Base-by-base conservation (phyloP, 2,329 filamentous ascomycete genomes). In the Malbranchea zuffiana region DNA sequence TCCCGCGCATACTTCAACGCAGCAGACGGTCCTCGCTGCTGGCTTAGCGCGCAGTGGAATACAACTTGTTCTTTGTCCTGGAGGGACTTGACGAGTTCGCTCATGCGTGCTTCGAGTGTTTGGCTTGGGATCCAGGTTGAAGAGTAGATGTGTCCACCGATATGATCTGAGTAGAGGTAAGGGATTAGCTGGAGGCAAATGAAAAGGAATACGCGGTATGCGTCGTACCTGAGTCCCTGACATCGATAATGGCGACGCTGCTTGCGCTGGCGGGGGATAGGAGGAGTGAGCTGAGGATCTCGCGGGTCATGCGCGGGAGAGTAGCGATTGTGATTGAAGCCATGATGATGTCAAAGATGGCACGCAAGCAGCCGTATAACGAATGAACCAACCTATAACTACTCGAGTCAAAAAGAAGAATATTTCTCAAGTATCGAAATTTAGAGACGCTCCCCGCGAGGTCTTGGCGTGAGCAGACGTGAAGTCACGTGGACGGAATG, bases 31-130 rank as follows among this genome's bases (percentile, higher is more conserved):
- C 90, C 90, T 1, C 90, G 72, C 63, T 94, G 82, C 65, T 96
- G 90, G 48, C 81, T 88, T 38, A 96, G 67, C 12, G 83, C 82
- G 61, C 90, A 98, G 64, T 98, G 90, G 59, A 98, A 98, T 1
- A 98, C 75, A 10, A 98, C 85, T 7, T 72, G 80, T 39, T 90
- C 75, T 59, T 85, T 86, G 53, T 80, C 76, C 46, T 75, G 67
- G 32, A 95, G 72, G 28, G 72, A 77, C 39, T 84, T 76, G 8
- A 93, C 69, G n/a, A 98, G 74, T 45, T 86, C 83, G 0, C 87
- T 82, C 59, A 90, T 75, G 47, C 72, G 75, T 54, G 74, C 73
- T 50, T 93, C 83, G 32, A 96, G 72, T 12, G 75, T 74, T 30
- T 63, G 63, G 34, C 74, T 81, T 0, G 90, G 86, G 8, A 84